A percentile compares a stretch with the other conserved stretches of the same genome.
Conservation (phyloP, 208 protist species). For the Crithidia mellificae region DNA sequence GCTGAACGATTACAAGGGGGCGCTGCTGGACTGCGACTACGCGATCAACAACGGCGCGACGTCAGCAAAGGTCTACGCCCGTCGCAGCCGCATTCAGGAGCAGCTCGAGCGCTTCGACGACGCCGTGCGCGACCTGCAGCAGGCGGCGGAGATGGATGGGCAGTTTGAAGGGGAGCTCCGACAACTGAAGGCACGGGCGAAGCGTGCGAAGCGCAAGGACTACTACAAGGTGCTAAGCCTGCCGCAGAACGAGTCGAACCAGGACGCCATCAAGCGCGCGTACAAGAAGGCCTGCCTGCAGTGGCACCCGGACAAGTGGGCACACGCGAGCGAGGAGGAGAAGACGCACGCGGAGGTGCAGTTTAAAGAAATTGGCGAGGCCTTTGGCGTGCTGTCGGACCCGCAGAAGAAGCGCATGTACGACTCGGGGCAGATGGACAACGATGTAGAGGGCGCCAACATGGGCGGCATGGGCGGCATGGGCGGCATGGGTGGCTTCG, state of each 20-base stretch:
- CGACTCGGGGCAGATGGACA: slow-evolving; percentile 88
- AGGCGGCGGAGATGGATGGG: slow-evolving; percentile 70
- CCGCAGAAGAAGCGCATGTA: slow-evolving; percentile 89
- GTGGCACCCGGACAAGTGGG: slow-evolving; percentile 95
- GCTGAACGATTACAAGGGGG: slow-evolving; percentile 84
- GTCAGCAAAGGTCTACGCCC: slow-evolving; percentile 86
- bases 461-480: slow-evolving; percentile 29
- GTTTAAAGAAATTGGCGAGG: slow-evolving; percentile 90
- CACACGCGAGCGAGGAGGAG: slow-evolving; percentile 69
- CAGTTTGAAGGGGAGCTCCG: slow-evolving; percentile 62
- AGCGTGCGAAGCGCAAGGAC: slow-evolving; percentile 82
- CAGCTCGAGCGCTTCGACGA: slow-evolving; percentile 88
- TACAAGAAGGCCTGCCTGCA: slow-evolving; percentile 87
- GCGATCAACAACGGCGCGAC: slow-evolving; percentile 87
- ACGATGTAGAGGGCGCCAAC: slow-evolving; percentile 72
- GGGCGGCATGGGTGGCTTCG: slow-evolving; percentile 20
- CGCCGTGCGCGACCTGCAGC: slow-evolving; percentile 86
- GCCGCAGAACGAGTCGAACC: slow-evolving; percentile 59
- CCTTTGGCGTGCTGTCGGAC: slow-evolving; percentile 87
- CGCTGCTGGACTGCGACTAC: slow-evolving; percentile 90
- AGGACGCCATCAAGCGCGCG: slow-evolving; percentile 74
- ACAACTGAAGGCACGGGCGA: slow-evolving; percentile 58
- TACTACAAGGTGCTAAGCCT: slow-evolving; percentile 93
- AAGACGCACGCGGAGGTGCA: slow-evolving; percentile 75
- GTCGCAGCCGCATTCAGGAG: slow-evolving; percentile 81